Evolutionary conservation across 495 filamentous ascomycete species (phyloP).

Genomic region (Cenococcum geophilum): DNA sequence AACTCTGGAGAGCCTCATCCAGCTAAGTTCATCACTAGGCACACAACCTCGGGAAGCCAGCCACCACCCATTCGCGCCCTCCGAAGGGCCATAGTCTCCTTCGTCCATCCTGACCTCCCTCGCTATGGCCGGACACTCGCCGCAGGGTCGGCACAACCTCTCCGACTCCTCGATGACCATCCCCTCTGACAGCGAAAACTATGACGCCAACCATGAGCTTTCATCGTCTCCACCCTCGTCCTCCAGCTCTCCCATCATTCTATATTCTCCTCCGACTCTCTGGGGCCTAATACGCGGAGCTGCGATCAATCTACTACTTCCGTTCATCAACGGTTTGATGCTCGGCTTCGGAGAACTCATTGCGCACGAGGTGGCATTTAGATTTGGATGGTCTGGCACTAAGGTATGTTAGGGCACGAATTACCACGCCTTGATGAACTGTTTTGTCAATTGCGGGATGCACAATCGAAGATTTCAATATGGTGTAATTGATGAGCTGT

Average conservation of each 20-base stretch:
- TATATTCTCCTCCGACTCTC: slow-evolving; percentile 82
- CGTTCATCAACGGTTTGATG: slow-evolving; percentile 98
- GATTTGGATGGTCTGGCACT: slow-evolving; percentile 86
- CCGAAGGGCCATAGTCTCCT: slow-evolving; percentile 1
- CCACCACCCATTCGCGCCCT: slow-evolving; percentile 5
- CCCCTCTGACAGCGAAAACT: slow-evolving; percentile 85
- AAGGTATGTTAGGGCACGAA: slow-evolving; percentile 55
- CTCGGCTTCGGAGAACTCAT: slow-evolving; percentile 94
- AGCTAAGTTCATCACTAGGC: neutral
- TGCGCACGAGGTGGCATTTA: slow-evolving; percentile 89
- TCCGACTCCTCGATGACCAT: slow-evolving; percentile 79
- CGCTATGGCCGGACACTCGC: slow-evolving; percentile 45
- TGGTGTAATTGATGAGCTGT: neutral
- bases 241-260: slow-evolving; percentile 68
- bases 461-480: neutral
- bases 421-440: neutral
- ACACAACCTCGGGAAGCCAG: slow-evolving; percentile 6
- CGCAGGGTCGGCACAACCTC: slow-evolving; percentile 53
- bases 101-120: slow-evolving; percentile 5
- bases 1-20: neutral
- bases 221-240: slow-evolving; percentile 58
- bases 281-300: slow-evolving; percentile 81
- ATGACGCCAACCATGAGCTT: slow-evolving; percentile 62
- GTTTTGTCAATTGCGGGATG: neutral
- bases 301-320: slow-evolving; percentile 88